Evolutionary conservation across 2,329 filamentous ascomycete genomes (phyloP).

Genomic region (Lasiodiplodia sp.): DNA sequence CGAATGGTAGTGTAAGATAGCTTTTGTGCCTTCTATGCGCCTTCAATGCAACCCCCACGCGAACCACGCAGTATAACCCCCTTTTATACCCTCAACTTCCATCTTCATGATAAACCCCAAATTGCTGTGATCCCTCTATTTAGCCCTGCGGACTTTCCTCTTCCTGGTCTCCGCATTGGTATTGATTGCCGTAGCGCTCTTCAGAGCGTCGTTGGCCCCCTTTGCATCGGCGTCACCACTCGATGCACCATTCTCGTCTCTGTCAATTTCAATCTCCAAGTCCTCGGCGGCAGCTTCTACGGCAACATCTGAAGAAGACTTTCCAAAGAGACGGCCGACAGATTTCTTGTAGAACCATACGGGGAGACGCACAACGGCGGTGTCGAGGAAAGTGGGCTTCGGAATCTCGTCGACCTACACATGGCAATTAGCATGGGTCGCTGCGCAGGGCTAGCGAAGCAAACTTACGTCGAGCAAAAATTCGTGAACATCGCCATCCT

Average conservation of each 20-base stretch:
- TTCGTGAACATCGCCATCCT: slow-evolving; percentile 82
- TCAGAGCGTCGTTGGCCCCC: slow-evolving; percentile 44
- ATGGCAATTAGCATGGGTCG: slow-evolving; percentile 33
- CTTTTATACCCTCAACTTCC: not conserved
- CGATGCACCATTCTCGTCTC: not conserved
- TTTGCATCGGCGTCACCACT: slow-evolving; percentile 21
- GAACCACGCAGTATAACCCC: not conserved
- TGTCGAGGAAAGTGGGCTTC: slow-evolving; percentile 79
- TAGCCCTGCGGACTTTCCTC: slow-evolving; percentile 37
- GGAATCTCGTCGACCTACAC: slow-evolving; percentile 78
- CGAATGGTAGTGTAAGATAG: not conserved
- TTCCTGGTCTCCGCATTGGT: slow-evolving; percentile 56
- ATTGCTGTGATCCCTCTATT: not conserved
- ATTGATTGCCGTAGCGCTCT: slow-evolving; percentile 53
- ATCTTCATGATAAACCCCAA: not conserved
- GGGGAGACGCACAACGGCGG: slow-evolving; percentile 81
- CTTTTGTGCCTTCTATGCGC: slow-evolving; percentile 9
- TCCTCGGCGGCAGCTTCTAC: slow-evolving; percentile 47
- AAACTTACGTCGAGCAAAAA: slow-evolving; percentile 84
- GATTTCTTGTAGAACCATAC: slow-evolving; percentile 70
- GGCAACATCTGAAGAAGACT: slow-evolving; percentile 37
- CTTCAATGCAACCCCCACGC: slow-evolving; percentile 5
- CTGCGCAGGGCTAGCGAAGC: not conserved
- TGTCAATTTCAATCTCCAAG: slow-evolving; percentile 47
- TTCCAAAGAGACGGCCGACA: slow-evolving; percentile 52